A percentile compares a stretch with the other conserved stretches of the same genome.
phyloP scores from a whole-genome alignment of 768 basidiomycete genomes.

The Psilocybe subaeruginosa region DNA sequence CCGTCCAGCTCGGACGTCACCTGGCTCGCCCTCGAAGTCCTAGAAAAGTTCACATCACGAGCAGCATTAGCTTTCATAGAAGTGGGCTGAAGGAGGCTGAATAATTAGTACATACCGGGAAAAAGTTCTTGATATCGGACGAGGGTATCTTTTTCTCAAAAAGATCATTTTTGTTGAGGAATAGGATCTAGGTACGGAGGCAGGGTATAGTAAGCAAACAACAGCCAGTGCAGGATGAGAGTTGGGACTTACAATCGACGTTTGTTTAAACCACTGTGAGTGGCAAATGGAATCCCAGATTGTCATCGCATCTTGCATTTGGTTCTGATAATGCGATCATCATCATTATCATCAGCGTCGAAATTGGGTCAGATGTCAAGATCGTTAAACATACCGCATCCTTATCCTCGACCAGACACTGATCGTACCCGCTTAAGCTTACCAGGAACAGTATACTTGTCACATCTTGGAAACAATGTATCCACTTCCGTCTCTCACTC shows the following conservation, averaged over 20 bases:
- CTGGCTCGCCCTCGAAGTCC: constrained; percentile 85
- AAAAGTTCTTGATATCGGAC: constrained; percentile 88
- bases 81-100: background rate
- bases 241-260: constrained; percentile 72
- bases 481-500: constrained; percentile 92
- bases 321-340: constrained; percentile 61
- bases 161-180: constrained; percentile 96
- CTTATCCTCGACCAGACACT: constrained; percentile 91
- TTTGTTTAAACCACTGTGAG: constrained; percentile 95
- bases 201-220: background rate
- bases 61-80: background rate
- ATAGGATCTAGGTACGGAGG: constrained; percentile 67
- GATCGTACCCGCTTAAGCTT: constrained; percentile 91
- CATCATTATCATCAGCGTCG: background rate
- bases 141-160: constrained; percentile 80
- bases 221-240: background rate
- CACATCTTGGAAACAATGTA: constrained; percentile 94
- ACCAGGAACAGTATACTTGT: constrained; percentile 92
- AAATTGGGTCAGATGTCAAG: background rate
- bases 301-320: constrained; percentile 99
- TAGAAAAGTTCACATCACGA: constrained; percentile 27
- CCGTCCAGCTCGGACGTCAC: constrained; percentile 73
- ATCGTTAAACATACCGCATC: constrained; percentile 66
- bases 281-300: constrained; percentile 99
- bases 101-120: constrained; percentile 59